phyloP scores from a whole-genome alignment of 139 green algal genomes.

The Picochlorum sp. region DNA sequence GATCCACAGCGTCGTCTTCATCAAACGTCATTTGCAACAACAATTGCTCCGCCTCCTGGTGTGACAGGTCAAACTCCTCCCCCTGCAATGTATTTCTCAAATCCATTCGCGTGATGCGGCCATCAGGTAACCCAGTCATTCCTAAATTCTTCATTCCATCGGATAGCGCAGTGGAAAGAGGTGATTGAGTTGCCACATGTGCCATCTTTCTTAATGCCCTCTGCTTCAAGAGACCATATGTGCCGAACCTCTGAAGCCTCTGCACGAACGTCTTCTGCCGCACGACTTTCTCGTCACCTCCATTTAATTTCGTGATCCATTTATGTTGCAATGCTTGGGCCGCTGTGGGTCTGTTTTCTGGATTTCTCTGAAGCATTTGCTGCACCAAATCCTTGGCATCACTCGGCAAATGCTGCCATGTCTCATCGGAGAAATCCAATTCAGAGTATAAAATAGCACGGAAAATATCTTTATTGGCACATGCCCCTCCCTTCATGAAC shows the following conservation, averaged over 20 bases:
- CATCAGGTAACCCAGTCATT: conserved; percentile 5
- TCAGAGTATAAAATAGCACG: conserved; percentile 54
- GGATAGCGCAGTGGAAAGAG: not conserved
- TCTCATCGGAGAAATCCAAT: conserved; percentile 53
- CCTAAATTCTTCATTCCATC: conserved; percentile 10
- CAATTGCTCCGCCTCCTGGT: conserved; percentile 37
- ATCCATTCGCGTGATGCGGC: not conserved
- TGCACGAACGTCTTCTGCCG: conserved; percentile 58
- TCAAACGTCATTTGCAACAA: conserved; percentile 25
- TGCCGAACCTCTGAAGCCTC: conserved; percentile 70
- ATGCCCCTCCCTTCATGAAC: conserved; percentile 35
- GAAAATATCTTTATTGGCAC: conserved; percentile 49
- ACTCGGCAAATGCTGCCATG: conserved; percentile 40
- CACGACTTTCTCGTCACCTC: conserved; percentile 10
- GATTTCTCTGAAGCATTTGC: conserved; percentile 50
- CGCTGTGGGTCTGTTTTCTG: conserved; percentile 44
- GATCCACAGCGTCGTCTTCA: conserved; percentile 25
- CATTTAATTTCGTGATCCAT: conserved; percentile 27
- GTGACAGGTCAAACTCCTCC: conserved; percentile 47
- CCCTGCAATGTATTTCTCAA: conserved; percentile 25
- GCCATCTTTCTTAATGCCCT: conserved; percentile 36
- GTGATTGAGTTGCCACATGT: conserved; percentile 7
- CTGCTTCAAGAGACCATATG: conserved; percentile 63
- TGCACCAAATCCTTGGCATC: conserved; percentile 24
- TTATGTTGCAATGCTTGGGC: conserved; percentile 52